Evolutionary conservation across 2,329 filamentous ascomycete species (phyloP).

Genomic region (Pestalotiopsis sp.): DNA sequence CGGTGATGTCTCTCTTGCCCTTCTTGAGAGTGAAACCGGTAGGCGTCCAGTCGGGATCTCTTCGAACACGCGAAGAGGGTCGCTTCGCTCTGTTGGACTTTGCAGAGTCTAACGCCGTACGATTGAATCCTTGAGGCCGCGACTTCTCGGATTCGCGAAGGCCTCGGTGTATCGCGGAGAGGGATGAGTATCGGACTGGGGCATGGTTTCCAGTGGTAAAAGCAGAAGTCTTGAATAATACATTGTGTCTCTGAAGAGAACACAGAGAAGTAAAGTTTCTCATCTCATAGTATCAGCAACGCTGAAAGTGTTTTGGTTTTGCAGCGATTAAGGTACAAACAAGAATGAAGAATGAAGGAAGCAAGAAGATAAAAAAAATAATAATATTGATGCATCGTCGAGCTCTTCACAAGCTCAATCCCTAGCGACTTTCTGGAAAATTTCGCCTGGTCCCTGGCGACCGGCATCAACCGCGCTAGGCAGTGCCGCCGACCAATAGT

Average conservation of each 20-base stretch:
- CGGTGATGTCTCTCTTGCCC: conserved; percentile 56
- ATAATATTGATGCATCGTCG: neutral
- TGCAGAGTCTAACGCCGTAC: conserved; percentile 30
- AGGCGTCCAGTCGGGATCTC: conserved; percentile 19
- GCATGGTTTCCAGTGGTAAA: conserved; percentile 15
- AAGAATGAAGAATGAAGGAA: conserved; percentile 8
- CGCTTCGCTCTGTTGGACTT: conserved; percentile 27
- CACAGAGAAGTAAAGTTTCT: conserved; percentile 28
- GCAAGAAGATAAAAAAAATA: neutral
- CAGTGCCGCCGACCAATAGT: neutral
- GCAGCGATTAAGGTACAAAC: neutral
- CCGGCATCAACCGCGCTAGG: neutral
- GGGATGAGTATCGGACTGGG: conserved; percentile 51
- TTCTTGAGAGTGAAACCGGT: conserved; percentile 42
- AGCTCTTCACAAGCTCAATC: neutral
- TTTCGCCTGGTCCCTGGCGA: neutral
- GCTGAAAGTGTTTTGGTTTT: neutral
- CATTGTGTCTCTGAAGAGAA: conserved; percentile 30
- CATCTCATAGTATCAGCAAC: conserved; percentile 27
- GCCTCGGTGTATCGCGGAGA: conserved; percentile 72
- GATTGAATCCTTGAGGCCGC: conserved; percentile 32
- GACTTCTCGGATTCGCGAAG: conserved; percentile 50
- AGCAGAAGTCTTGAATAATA: conserved; percentile 20
- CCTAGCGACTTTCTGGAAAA: neutral
- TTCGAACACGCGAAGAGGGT: conserved; percentile 20